Evolutionary conservation across 2,329 filamentous ascomycete genomes (phyloP), one percentile per base, ranked within the genome.

Genomic region (Sclerotinia minor): DNA sequence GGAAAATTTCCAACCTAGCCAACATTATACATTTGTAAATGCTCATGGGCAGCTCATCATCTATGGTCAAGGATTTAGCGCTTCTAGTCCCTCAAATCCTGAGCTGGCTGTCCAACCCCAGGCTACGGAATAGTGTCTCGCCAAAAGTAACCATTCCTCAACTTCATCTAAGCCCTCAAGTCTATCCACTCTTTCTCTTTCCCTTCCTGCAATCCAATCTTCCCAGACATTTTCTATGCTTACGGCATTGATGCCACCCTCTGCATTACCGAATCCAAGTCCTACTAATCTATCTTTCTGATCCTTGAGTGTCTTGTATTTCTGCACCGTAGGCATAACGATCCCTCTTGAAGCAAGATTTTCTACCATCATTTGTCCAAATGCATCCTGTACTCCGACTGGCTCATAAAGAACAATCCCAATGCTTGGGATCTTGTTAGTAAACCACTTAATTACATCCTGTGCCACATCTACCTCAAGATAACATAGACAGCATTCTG

Each of bases 401-500:
- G 95, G 94, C 77, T 99, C 95, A 81, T 99, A 99, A 35, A 98
- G 79, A 50, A 96, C 80, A 3, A 96, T 79, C 0, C 83, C 87
- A 0, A 88, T 75, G 21, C 71, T 72, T 60, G 76, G 72, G 49
- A 87, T 84, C 26, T 78, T 80, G 3, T 81, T 78, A 21, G 84
- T 82, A 74, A 94, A 92, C 77, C 87, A 89, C 21, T 81, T 78
- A 29, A 96, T 78, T 5, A 94, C 87, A 1, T 80, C 79, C 49
- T 83, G 82, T 0, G 93, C 89, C 64, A 88, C 84, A 0, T 83
- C 75, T 0, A 88, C 84, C 11, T 89, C 83, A 1, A 99, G 85
- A 76, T 99, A 99, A 77, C 95, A 92, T 44, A 99, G 84, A 77
- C 95, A 99, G 83, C 95, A 98, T 79, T 99, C 95, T 0, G 94